These are phyloP conservation scores for Arthonia radiata DNA, from an alignment of 495 filamentous ascomycete species.

Conservation along the genomic window DNA sequence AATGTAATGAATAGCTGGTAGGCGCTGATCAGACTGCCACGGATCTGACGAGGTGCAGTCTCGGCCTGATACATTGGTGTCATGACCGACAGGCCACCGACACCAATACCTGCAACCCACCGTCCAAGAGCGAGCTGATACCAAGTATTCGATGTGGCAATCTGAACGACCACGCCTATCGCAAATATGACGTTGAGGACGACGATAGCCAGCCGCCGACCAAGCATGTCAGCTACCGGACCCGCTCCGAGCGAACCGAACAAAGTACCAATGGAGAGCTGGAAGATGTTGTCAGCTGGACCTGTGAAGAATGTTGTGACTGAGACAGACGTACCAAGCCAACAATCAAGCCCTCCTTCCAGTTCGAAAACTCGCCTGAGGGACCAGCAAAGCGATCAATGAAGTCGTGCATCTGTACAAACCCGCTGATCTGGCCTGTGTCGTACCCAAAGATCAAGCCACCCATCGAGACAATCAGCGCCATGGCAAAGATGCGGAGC, in stretches of 20 bases:
- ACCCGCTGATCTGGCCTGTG: constrained; percentile 33
- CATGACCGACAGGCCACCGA: constrained; percentile 43
- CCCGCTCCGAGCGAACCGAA: constrained; percentile 39
- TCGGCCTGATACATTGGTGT: constrained; percentile 56
- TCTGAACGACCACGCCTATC: constrained; percentile 45
- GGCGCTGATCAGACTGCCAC: constrained; percentile 44
- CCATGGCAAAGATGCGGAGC: constrained; percentile 24
- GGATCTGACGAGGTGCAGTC: constrained; percentile 48
- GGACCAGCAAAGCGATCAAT: constrained; percentile 21
- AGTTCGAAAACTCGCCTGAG: constrained; percentile 22
- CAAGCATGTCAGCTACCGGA: constrained; percentile 27
- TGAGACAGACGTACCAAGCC: constrained; percentile 19
- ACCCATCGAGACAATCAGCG: constrained; percentile 36
- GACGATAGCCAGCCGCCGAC: constrained; percentile 25
- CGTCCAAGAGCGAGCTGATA: constrained; percentile 26
- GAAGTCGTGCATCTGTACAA: constrained; percentile 35
- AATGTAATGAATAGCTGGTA: constrained; percentile 80
- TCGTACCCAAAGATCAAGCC: constrained; percentile 60
- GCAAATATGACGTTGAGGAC: constrained; percentile 37
- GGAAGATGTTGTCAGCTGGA: constrained; percentile 2
- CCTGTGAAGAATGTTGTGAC: background rate
- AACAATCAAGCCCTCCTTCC: constrained; percentile 30
- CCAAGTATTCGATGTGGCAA: constrained; percentile 28
- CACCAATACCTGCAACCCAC: constrained; percentile 39
- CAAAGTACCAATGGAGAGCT: constrained; percentile 41